phyloP scores from a whole-genome alignment of 1,139 yeast genomes.

The Suhomyces coccinellae region DNA sequence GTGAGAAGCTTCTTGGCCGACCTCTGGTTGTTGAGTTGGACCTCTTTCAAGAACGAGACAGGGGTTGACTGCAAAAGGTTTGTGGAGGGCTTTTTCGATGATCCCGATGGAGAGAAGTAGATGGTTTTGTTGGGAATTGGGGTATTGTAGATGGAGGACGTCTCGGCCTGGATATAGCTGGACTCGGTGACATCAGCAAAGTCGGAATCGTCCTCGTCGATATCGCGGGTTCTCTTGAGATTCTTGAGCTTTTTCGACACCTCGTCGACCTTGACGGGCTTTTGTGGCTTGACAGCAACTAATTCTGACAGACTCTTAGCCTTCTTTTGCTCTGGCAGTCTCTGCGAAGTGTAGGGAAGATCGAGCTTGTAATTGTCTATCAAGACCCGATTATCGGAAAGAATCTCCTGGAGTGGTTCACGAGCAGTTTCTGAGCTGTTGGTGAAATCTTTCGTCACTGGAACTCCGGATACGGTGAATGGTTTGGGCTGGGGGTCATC shows the following conservation, averaged over 20 bases:
- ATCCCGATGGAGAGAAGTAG: constrained; percentile 33
- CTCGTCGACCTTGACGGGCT: not conserved
- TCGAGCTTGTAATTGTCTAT: constrained; percentile 21
- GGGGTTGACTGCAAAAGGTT: constrained; percentile 28
- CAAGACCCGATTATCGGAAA: constrained; percentile 23
- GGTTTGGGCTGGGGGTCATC: constrained; percentile 19
- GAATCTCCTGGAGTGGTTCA: constrained; percentile 34
- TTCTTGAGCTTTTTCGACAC: constrained; percentile 3
- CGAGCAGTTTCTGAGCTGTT: constrained; percentile 8
- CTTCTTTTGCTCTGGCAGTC: not conserved
- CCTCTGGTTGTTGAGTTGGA: constrained; percentile 14
- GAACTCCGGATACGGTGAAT: constrained; percentile 13
- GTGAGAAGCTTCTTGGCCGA: constrained; percentile 18
- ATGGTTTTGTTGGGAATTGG: constrained; percentile 35
- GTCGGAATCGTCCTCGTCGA: constrained; percentile 10
- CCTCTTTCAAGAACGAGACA: constrained; percentile 21
- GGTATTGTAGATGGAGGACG: constrained; percentile 25
- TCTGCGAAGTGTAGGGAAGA: constrained; percentile 18
- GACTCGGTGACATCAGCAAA: constrained; percentile 9
- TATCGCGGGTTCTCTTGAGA: constrained; percentile 10
- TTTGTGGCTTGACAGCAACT: not conserved
- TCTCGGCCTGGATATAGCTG: constrained; percentile 16
- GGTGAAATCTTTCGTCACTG: constrained; percentile 18
- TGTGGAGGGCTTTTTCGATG: constrained; percentile 21
- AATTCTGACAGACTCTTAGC: not conserved